phyloP scores from a whole-genome alignment of 345 rosid species.

The Lepidium sativum region DNA sequence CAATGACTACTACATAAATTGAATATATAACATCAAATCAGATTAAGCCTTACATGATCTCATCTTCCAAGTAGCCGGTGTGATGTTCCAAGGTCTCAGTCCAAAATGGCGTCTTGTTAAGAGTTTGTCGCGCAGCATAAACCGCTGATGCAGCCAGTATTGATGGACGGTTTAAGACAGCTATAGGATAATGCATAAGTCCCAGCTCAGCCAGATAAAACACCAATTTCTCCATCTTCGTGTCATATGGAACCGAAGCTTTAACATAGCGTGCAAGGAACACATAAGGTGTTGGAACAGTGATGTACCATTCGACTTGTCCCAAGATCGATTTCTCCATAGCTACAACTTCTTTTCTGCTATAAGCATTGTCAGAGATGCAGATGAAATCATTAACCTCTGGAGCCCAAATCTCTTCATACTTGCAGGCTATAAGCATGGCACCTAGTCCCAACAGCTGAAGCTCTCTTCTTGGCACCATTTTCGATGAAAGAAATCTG shows the following conservation, averaged over 20 bases:
- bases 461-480: slow-evolving; percentile 59
- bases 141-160: slow-evolving; percentile 19
- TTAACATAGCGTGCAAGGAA: slow-evolving; percentile 62
- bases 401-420: slow-evolving; percentile 95
- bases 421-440: slow-evolving; percentile 82
- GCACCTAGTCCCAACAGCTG: slow-evolving; percentile 71
- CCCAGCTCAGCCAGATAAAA: slow-evolving; percentile 41
- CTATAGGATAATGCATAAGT: slow-evolving; percentile 1
- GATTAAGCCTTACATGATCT: slow-evolving; percentile 10
- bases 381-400: slow-evolving; percentile 67
- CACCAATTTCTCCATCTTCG: slow-evolving; percentile 60
- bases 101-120: slow-evolving; percentile 4
- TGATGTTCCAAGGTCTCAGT: slow-evolving; percentile 16
- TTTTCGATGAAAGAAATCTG: slow-evolving; percentile 33
- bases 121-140: background rate
- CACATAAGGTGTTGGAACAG: slow-evolving; percentile 74
- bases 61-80: slow-evolving; percentile 22
- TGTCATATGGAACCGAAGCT: slow-evolving; percentile 49
- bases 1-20: no score
- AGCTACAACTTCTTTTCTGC: slow-evolving; percentile 51
- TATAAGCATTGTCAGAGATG: slow-evolving; percentile 69
- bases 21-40: no score
- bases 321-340: slow-evolving; percentile 71
- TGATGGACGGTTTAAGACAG: slow-evolving; percentile 9
- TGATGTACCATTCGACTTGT: slow-evolving; percentile 63